Percentiles rank a stretch among this genome's conserved stretches.
phyloP scores from a whole-genome alignment of 2,329 filamentous ascomycete species.

The Curvularia sp. region DNA sequence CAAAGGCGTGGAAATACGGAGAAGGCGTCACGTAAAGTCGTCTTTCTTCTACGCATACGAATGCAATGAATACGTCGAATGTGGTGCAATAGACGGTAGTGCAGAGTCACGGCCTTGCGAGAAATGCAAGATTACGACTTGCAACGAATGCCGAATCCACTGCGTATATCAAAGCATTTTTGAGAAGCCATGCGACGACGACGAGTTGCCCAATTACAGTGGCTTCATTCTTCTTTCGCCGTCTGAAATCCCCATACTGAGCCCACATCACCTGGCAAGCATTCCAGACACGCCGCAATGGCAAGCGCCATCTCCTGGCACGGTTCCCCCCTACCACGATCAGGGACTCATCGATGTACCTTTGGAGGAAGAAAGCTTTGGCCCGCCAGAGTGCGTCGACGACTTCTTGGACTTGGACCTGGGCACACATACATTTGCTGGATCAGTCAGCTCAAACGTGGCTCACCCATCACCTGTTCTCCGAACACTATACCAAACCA shows the following conservation, averaged over 20 bases:
- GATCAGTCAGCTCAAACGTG: constrained; percentile 30
- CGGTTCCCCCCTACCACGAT: constrained; percentile 36
- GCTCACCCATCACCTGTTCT: constrained; percentile 37
- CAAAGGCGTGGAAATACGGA: constrained; percentile 34
- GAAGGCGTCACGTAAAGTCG: constrained; percentile 32
- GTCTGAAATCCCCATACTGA: constrained; percentile 39
- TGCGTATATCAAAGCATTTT: constrained; percentile 45
- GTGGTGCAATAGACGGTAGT: constrained; percentile 19
- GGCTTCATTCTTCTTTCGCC: constrained; percentile 39
- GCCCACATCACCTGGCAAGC: constrained; percentile 32
- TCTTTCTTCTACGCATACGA: constrained; percentile 30
- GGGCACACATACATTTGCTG: constrained; percentile 24
- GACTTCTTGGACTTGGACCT: constrained; percentile 38
- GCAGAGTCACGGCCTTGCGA: constrained; percentile 36
- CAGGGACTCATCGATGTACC: constrained; percentile 43
- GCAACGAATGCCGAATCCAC: constrained; percentile 47
- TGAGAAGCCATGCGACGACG: constrained; percentile 31
- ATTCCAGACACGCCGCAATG: constrained; percentile 10
- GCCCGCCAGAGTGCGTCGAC: constrained; percentile 33
- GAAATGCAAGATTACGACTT: constrained; percentile 40
- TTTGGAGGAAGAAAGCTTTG: constrained; percentile 25
- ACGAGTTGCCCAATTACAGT: constrained; percentile 42
- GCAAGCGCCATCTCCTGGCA: constrained; percentile 17
- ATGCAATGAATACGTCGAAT: constrained; percentile 34
- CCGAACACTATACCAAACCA: constrained; percentile 31